These are phyloP conservation scores for Claviceps arundinis DNA, from an alignment of 2,329 filamentous ascomycete species.

Conservation along the genomic window DNA sequence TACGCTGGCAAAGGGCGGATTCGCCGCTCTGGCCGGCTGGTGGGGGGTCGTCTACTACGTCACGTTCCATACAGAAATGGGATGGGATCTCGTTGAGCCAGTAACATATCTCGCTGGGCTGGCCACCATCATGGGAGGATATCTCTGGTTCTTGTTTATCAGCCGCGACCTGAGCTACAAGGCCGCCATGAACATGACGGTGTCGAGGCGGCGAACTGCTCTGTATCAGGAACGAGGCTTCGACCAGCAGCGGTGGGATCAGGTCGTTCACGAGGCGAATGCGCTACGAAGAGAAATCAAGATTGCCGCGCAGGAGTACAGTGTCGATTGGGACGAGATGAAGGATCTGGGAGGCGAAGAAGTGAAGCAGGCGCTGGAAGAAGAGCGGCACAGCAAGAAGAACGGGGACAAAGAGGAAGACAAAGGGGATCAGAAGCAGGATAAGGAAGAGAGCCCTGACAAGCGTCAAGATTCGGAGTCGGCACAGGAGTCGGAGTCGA, in stretches of 20 bases:
- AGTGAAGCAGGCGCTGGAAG: conserved; percentile 42
- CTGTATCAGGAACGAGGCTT: conserved; percentile 68
- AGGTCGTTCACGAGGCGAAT: conserved; percentile 68
- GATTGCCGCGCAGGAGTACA: conserved; percentile 70
- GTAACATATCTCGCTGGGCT: conserved; percentile 84
- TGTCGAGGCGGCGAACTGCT: conserved; percentile 61
- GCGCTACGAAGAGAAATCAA: conserved; percentile 65
- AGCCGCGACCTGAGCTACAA: conserved; percentile 81
- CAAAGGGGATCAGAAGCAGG: conserved; percentile 25
- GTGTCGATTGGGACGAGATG: conserved; percentile 77
- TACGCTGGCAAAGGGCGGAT: conserved; percentile 66
- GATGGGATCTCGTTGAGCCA: conserved; percentile 86
- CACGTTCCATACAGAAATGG: conserved; percentile 59
- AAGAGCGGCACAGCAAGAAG: conserved; percentile 30
- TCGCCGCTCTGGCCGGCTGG: conserved; percentile 60
- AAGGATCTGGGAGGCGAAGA: conserved; percentile 59
- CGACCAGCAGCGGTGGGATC: conserved; percentile 64
- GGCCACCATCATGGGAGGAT: conserved; percentile 74
- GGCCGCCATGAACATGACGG: conserved; percentile 75
- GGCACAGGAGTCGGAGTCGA: conserved; percentile 8
- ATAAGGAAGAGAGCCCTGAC: conserved; percentile 21
- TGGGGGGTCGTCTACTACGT: conserved; percentile 70
- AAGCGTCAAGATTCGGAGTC: conserved; percentile 17
- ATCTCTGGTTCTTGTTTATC: conserved; percentile 88
- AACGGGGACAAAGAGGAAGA: conserved; percentile 24